Evolutionary conservation across 2,329 filamentous ascomycete species (phyloP), one percentile per base, ranked within the genome.

Genomic region (Xylariales sp.): DNA sequence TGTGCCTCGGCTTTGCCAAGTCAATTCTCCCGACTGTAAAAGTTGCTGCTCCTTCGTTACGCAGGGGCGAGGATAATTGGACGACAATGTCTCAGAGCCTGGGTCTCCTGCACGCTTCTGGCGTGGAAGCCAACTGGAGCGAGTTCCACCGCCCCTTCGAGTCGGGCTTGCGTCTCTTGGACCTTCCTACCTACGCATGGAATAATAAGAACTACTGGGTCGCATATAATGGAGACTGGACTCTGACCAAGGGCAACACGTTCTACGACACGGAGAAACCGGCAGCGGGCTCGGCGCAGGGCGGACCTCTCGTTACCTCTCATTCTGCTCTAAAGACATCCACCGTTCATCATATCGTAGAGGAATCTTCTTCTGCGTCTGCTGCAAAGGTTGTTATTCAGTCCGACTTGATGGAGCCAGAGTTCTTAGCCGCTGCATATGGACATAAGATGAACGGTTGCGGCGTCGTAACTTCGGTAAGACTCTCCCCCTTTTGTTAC

Each of bases 181-280:
- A 76, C 5, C 63, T 89, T 1, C 85, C 85, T 0, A 74, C 74
- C 2, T 90, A 89, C 55, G 71, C 72, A 0, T 90, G 84, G 62
- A 81, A 89, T 50, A 67, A 78, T 50, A 86, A 87, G 67, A 83
- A 77, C 46, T 88, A 88, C 56, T 81, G 76, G 76, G 66, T 78
- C 28, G 67, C 72, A 49, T 80, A 78, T 52, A 60, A 72, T 44
- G 82, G 85, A 44, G 81, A 88, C 58, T 89, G 83, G 79, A 76
- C 72, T 16, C 66, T 88, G 25, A 80, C 74, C 43, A 89, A 89
- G 67, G 50, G 42, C 2, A 41, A 41, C 19, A 38, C 23, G 1
- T 42, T 34, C 14, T 79, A 70, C 71, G 70, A 70, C 53, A 17
- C 12, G 8, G 30, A 42, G 27, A 45, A 33, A 24, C 11, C 5